These are phyloP conservation scores for Chlorophyllum brunneum DNA, from an alignment of 768 basidiomycete species.

Conservation along the genomic window DNA sequence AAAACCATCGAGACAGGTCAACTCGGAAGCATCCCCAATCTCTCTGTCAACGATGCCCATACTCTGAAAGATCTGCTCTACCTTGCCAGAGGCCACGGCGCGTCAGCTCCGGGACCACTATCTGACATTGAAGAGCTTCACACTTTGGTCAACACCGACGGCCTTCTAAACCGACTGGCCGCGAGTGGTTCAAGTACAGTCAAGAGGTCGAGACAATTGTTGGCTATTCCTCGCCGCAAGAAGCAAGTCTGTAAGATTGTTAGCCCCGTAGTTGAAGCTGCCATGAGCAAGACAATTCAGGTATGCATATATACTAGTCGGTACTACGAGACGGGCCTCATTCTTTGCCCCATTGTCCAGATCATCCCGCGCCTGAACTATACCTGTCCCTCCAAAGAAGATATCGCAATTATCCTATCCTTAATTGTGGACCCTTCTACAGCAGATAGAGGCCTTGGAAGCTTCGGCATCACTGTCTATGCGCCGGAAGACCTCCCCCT, in stretches of 20 bases:
- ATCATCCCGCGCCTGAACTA: slow-evolving; percentile 39
- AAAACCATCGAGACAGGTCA: slow-evolving; percentile 31
- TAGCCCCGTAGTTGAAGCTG: slow-evolving; percentile 39
- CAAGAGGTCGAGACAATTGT: slow-evolving; percentile 36
- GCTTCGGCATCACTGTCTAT: slow-evolving; percentile 33
- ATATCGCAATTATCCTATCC: slow-evolving; percentile 41
- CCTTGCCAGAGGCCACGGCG: slow-evolving; percentile 17
- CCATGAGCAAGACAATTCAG: slow-evolving; percentile 28
- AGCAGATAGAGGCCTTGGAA: slow-evolving; percentile 24
- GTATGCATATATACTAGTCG: slow-evolving; percentile 26
- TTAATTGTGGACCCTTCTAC: slow-evolving; percentile 39
- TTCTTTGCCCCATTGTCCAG: slow-evolving; percentile 23
- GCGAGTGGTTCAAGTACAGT: slow-evolving; percentile 31
- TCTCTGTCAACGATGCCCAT: slow-evolving; percentile 41
- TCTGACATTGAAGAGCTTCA: slow-evolving; percentile 51
- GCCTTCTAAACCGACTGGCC: slow-evolving; percentile 26
- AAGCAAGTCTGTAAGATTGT: slow-evolving; percentile 6
- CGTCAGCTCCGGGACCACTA: slow-evolving; percentile 11
- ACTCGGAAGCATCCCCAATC: slow-evolving; percentile 44
- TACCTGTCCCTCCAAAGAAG: slow-evolving; percentile 41
- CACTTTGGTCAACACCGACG: slow-evolving; percentile 25
- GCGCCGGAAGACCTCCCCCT: slow-evolving; percentile 20
- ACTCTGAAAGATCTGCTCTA: slow-evolving; percentile 35
- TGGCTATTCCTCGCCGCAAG: slow-evolving; percentile 18
- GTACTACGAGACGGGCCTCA: not conserved